Evolutionary conservation across 2,329 filamentous ascomycete species (phyloP).

Genomic region (Fusarium siculi): DNA sequence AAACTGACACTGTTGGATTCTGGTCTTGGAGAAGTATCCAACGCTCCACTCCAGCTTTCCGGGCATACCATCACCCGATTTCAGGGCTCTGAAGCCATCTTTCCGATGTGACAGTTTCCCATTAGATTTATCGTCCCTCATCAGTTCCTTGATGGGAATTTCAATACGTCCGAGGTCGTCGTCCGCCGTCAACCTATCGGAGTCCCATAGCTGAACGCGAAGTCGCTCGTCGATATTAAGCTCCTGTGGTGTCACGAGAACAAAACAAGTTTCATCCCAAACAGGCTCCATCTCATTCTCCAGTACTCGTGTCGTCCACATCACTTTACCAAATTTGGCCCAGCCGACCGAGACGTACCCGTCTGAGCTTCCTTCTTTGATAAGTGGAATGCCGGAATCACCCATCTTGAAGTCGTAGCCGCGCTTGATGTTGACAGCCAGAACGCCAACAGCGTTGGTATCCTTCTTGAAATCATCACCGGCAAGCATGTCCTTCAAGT

Average conservation of each 20-base stretch:
- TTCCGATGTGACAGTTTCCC: conserved; percentile 71
- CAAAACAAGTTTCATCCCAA: conserved; percentile 76
- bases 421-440: conserved; percentile 73
- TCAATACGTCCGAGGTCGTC: conserved; percentile 81
- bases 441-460: conserved; percentile 70
- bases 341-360: conserved; percentile 78
- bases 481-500: conserved; percentile 80
- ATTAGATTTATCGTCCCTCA: conserved; percentile 67
- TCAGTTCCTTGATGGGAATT: conserved; percentile 72
- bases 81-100: conserved; percentile 73
- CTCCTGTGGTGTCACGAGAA: conserved; percentile 77
- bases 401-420: conserved; percentile 78
- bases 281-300: conserved; percentile 72
- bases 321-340: conserved; percentile 79
- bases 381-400: conserved; percentile 69
- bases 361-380: conserved; percentile 72
- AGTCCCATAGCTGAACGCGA: conserved; percentile 79
- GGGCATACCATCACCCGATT: conserved; percentile 74
- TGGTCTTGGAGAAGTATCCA: conserved; percentile 76
- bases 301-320: conserved; percentile 71
- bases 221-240: conserved; percentile 77
- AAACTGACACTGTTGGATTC: conserved; percentile 71
- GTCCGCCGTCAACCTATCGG: conserved; percentile 76
- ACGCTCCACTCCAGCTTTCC: conserved; percentile 76
- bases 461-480: conserved; percentile 85